Evolutionary conservation across 2,329 filamentous ascomycete genomes (phyloP), one percentile per base, ranked within the genome.

Genomic region (Aspergillus calidoustus): DNA sequence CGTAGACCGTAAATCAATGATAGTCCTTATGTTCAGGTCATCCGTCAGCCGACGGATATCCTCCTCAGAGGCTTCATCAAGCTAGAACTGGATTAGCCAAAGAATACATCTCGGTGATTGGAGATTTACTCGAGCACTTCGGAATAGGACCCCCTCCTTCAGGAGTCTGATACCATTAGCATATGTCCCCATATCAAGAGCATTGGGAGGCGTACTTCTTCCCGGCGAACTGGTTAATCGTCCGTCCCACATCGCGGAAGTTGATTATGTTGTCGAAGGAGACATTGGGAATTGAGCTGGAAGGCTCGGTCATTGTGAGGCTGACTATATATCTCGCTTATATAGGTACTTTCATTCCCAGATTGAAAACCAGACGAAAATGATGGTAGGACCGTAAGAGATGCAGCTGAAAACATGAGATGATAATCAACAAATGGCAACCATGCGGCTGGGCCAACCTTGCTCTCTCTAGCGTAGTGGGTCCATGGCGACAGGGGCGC

Each of bases 1-100:
- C 87, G 89, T 87, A 64, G 92, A 91, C 59, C 93, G 86, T 11
- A 96, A 80, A 78, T 96, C 93, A 62, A 96, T 84, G 46, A 96
- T 85, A 2, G 88, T 91, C 66, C 83, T 86, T 65, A 96, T 85
- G 23, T 85, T 82, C 67, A 89, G 83, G 34, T 87, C 82, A 7
- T 87, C 77, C 9, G 80, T 76, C 11, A 96, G 82, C 34, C 81
- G 78, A 38, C 80, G 73, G 59, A 86, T 85, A 76, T 96, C 93
- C 41, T 81, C 73, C 22, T 82, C 71, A 0, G 90, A 89, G 41
- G 91, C 91, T 74, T 92, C 87, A 71, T 96, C 92, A 83, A 76
- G 73, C 73, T 73, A 64, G 28, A 17, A 7, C 44, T 22, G 23
- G 11, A 23, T 57, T 46, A 38, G 31, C 38, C 19, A 17, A 48